phyloP scores from a whole-genome alignment of 2,329 filamentous ascomycete genomes.

The Exophiala sp. region DNA sequence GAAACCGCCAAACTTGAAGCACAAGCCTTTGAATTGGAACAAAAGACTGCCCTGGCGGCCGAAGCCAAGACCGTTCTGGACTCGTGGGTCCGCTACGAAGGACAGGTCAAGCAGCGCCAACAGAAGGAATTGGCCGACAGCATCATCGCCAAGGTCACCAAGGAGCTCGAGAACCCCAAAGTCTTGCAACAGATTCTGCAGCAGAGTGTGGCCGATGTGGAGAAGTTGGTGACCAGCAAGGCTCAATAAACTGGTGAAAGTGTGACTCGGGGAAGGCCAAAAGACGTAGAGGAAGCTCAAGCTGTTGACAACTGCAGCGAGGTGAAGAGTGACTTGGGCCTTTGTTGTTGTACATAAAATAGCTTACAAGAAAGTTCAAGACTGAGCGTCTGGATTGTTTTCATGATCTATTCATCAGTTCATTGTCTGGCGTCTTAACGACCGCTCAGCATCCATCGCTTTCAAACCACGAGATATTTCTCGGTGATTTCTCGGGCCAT shows the following conservation, averaged over 20 bases:
- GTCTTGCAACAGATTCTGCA: constrained; percentile 93
- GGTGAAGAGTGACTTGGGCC: neutral
- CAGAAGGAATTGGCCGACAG: constrained; percentile 89
- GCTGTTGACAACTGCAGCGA: neutral
- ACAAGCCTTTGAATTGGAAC: constrained; percentile 93
- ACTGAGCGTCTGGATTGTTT: neutral
- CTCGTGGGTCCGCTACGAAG: constrained; percentile 97
- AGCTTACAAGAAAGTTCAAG: neutral
- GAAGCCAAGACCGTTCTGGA: constrained; percentile 96
- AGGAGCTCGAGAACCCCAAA: constrained; percentile 98
- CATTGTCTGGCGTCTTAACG: neutral
- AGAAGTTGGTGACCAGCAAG: constrained; percentile 47
- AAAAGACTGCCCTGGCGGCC: constrained; percentile 81
- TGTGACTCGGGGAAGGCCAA: neutral
- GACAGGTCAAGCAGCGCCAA: constrained; percentile 97
- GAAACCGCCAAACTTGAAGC: constrained; percentile 96
- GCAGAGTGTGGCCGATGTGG: constrained; percentile 92
- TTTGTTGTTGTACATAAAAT: constrained; percentile 19
- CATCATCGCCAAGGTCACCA: constrained; percentile 95
- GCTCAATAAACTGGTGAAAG: constrained; percentile 10
- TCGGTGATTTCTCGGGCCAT: constrained; percentile 57
- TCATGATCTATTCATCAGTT: neutral
- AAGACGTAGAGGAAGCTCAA: neutral
- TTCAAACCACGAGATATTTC: constrained; percentile 51
- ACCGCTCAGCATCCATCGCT: neutral